Percentiles rank a stretch among this genome's conserved stretches.
Conservation (phyloP, 2,329 filamentous ascomycete species). For the Pseudogymnoascus sp. region DNA sequence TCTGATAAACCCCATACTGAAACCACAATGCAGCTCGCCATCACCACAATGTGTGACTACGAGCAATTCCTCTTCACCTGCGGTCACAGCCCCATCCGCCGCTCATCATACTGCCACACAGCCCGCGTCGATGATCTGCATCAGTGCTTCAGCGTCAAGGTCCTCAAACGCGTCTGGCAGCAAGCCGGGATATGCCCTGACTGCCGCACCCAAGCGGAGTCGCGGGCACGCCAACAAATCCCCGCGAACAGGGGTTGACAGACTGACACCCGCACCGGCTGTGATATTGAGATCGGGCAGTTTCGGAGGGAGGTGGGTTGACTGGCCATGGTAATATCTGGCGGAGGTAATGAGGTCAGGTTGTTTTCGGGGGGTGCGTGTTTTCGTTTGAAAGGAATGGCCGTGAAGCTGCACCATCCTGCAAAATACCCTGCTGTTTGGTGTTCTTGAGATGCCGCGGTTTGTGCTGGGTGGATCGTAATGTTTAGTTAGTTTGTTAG, state of each 20-base stretch:
- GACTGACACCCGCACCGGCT: neutral
- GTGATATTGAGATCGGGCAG: neutral
- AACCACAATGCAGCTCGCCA: neutral
- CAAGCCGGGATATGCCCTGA: slow-evolving; percentile 46
- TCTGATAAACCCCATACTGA: neutral
- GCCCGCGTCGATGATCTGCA: slow-evolving; percentile 65
- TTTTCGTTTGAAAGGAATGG: slow-evolving; percentile 2
- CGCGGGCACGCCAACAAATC: neutral
- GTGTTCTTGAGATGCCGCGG: neutral
- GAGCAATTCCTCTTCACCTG: slow-evolving; percentile 63
- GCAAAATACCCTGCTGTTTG: slow-evolving; percentile 7
- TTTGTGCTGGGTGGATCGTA: neutral
- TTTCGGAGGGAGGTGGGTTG: neutral
- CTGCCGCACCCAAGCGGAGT: slow-evolving; percentile 28
- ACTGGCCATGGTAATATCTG: neutral
- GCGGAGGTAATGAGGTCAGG: neutral
- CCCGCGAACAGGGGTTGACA: neutral
- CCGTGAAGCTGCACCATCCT: neutral
- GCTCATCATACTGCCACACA: slow-evolving; percentile 66
- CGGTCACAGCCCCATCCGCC: slow-evolving; percentile 48
- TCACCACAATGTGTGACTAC: slow-evolving; percentile 54
- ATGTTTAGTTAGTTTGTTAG: slow-evolving; percentile 1
- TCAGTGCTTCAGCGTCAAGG: slow-evolving; percentile 60
- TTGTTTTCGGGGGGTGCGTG: neutral
- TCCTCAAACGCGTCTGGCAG: slow-evolving; percentile 51